Conservation (phyloP, 176 grass and related monocot genomes). For the Panicum miliaceum region DNA sequence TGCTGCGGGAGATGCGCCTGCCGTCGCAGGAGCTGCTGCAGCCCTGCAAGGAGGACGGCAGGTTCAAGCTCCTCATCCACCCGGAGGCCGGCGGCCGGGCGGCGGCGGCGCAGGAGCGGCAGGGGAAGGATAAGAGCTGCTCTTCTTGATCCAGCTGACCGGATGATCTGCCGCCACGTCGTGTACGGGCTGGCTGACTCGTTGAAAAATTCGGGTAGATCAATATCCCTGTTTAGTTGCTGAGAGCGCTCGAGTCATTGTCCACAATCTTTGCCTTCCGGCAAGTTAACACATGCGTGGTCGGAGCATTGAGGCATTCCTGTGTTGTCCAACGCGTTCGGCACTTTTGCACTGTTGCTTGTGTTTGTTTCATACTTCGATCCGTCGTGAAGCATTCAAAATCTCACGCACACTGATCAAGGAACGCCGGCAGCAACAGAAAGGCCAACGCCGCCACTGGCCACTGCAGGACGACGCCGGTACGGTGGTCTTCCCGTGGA, state of each 20-base stretch:
- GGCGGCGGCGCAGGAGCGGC: conserved; percentile 9
- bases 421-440: too few relatives aligned
- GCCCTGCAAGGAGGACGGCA: conserved; percentile 62
- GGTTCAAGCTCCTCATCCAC: conserved; percentile 69
- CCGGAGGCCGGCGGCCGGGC: conserved; percentile 32
- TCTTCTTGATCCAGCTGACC: conserved; percentile 2
- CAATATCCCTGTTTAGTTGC: background rate
- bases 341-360: background rate
- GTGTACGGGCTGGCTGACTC: background rate
- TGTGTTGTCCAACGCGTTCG: background rate
- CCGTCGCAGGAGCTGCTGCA: conserved; percentile 67
- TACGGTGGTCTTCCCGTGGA: too few relatives aligned
- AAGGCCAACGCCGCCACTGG: too few relatives aligned
- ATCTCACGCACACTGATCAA: too few relatives aligned
- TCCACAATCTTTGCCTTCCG: conserved; percentile 35
- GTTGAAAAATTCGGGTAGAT: conserved; percentile 4
- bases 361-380: background rate
- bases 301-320: conserved; percentile 8
- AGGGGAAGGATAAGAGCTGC: background rate
- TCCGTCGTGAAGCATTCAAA: too few relatives aligned
- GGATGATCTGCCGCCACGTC: background rate
- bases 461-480: too few relatives aligned
- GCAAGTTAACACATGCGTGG: conserved; percentile 23
- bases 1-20: conserved; percentile 72
- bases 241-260: background rate